These are phyloP conservation scores for Saccharomyces cerevisiae DNA, from an alignment of 805 yeast genomes.

Conservation along the genomic window DNA sequence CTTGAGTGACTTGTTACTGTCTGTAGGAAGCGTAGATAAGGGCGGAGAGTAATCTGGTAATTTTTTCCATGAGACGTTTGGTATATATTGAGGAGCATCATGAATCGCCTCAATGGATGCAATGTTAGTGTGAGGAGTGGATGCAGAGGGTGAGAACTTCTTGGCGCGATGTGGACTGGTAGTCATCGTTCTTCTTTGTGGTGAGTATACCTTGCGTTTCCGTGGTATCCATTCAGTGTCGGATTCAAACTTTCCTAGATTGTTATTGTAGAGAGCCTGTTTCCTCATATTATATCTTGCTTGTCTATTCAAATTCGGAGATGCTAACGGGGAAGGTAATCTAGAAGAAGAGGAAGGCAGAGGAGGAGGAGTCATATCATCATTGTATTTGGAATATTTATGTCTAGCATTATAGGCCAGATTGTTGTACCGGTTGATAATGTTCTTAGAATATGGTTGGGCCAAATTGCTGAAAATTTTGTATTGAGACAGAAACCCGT, in stretches of 20 bases:
- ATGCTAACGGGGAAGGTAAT: background rate
- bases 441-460: background rate
- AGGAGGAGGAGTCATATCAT: background rate
- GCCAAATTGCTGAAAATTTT: constrained; percentile 10
- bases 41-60: constrained; percentile 83
- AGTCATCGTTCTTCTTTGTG: background rate
- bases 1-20: constrained; percentile 60
- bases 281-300: background rate
- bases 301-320: background rate
- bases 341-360: background rate
- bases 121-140: constrained; percentile 8
- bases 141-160: constrained; percentile 23
- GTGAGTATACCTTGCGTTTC: background rate
- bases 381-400: background rate
- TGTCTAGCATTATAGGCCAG: background rate
- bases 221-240: background rate
- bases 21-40: constrained; percentile 49
- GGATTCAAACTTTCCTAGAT: background rate
- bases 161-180: constrained; percentile 4
- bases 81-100: constrained; percentile 28
- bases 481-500: constrained; percentile 20
- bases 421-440: background rate
- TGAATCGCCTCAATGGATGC: constrained; percentile 26
- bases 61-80: constrained; percentile 55
- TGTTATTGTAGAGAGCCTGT: background rate